These are phyloP conservation scores for Exobasidium cylindrosporum DNA, from an alignment of 1,284 basidiomycete species.

Conservation along the genomic window DNA sequence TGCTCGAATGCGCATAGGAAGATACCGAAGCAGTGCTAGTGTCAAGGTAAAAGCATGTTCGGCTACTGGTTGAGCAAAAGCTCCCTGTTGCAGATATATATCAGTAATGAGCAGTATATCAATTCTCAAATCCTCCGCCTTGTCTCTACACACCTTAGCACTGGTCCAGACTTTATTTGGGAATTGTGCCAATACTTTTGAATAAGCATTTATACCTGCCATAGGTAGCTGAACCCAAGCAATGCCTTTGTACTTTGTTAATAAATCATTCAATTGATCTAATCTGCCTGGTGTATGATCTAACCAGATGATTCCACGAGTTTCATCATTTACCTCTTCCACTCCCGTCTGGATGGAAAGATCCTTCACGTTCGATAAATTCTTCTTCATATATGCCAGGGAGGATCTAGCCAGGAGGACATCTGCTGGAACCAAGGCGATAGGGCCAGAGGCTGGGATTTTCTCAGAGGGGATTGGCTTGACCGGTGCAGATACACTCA, in stretches of 20 bases:
- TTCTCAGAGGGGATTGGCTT: not conserved
- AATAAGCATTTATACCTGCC: conserved; percentile 35
- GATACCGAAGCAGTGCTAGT: conserved; percentile 21
- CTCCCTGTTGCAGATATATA: too few species aligned
- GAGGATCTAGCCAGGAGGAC: not conserved
- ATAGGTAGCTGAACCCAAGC: conserved; percentile 37
- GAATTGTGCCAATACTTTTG: conserved; percentile 17
- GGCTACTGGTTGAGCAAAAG: conserved; percentile 28
- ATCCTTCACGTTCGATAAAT: not conserved
- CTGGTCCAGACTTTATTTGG: conserved; percentile 28
- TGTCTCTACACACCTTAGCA: conserved; percentile 21
- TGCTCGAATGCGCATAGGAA: conserved; percentile 23
- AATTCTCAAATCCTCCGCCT: too few species aligned
- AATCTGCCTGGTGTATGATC: conserved; percentile 5
- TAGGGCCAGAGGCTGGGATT: not conserved
- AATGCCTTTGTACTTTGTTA: conserved; percentile 12
- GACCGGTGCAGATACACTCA: not conserved
- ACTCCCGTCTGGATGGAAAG: not conserved
- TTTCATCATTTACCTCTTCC: conserved; percentile 9
- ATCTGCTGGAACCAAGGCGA: not conserved
- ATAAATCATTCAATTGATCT: conserved; percentile 12
- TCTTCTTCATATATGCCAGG: not conserved
- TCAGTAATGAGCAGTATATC: too few species aligned
- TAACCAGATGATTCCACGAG: conserved; percentile 22
- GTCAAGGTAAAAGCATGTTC: conserved; percentile 34